A percentile compares a stretch with the other conserved stretches of the same genome.
phyloP scores from a whole-genome alignment of 768 basidiomycete species.

The Lactarius akahatsu region DNA sequence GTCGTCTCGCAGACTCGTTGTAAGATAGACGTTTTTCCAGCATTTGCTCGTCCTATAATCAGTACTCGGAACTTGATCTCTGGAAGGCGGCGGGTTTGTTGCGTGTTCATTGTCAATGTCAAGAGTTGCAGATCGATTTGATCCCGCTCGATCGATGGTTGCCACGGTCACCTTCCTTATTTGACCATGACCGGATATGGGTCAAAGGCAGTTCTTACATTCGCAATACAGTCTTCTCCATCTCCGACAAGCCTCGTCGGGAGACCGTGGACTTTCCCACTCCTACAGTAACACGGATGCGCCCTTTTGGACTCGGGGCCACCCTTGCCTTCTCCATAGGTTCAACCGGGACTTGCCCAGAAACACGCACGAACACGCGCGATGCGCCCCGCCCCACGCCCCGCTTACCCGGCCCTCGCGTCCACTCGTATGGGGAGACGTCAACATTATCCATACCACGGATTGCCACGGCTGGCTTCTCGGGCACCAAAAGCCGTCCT shows the following conservation, averaged over 20 bases:
- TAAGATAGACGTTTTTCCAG: too few relatives aligned
- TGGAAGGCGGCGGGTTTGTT: too few relatives aligned
- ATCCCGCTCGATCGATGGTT: too few relatives aligned
- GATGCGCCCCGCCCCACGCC: conserved; percentile 42
- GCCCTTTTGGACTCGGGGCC: conserved; percentile 4
- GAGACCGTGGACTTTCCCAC: background rate
- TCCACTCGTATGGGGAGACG: conserved; percentile 80
- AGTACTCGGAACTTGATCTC: too few relatives aligned
- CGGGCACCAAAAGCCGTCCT: conserved; percentile 74
- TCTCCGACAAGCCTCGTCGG: background rate
- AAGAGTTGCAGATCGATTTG: too few relatives aligned
- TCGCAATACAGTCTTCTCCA: background rate
- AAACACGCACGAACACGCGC: conserved; percentile 36
- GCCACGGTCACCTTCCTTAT: too few relatives aligned
- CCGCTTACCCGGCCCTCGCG: conserved; percentile 57
- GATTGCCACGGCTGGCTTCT: conserved; percentile 82
- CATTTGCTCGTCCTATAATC: too few relatives aligned
- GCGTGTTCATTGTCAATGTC: too few relatives aligned
- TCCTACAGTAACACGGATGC: background rate
- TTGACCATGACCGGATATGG: too few relatives aligned
- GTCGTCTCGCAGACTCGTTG: too few relatives aligned
- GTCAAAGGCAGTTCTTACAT: too few relatives aligned
- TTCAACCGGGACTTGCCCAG: background rate
- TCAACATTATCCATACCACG: conserved; percentile 86
- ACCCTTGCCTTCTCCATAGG: conserved; percentile 28